Evolutionary conservation across 768 basidiomycete genomes (phyloP).

Genomic region (Lactifluus piperatus): DNA sequence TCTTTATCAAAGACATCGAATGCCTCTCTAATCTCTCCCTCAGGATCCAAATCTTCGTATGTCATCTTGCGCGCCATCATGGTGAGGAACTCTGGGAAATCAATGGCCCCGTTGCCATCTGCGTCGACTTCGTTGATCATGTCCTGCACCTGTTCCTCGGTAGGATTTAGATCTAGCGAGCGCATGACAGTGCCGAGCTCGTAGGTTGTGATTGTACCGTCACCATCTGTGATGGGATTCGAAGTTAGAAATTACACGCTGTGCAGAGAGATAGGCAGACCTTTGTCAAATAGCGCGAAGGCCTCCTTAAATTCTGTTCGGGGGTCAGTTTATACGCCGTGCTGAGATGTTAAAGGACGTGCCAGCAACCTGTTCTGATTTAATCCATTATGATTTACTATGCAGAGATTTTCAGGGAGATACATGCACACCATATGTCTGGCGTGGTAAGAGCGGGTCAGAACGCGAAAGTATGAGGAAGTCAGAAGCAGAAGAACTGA

Average conservation of each 20-base stretch:
- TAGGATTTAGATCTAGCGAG: conserved; percentile 87
- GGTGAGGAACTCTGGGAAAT: conserved; percentile 70
- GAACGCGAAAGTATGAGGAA: background rate
- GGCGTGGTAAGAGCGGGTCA: conserved; percentile 6
- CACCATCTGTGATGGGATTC: conserved; percentile 50
- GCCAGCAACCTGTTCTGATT: conserved; percentile 86
- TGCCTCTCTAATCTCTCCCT: conserved; percentile 94
- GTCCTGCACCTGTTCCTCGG: conserved; percentile 84
- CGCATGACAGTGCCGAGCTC: conserved; percentile 94
- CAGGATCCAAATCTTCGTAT: conserved; percentile 83
- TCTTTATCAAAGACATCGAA: conserved; percentile 98
- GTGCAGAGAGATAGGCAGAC: conserved; percentile 34
- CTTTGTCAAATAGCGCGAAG: conserved; percentile 95
- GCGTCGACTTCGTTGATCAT: conserved; percentile 96
- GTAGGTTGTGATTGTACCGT: conserved; percentile 86
- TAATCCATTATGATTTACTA: background rate
- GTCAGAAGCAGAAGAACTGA: conserved; percentile 27
- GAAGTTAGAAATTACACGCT: background rate
- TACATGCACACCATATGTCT: conserved; percentile 49
- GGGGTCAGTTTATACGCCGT: background rate
- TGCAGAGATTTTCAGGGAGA: background rate
- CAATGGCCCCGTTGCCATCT: conserved; percentile 82
- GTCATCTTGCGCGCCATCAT: conserved; percentile 88
- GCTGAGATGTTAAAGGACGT: conserved; percentile 23
- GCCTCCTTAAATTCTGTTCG: conserved; percentile 95